Percentiles rank a stretch among this genome's conserved stretches.
Conservation (phyloP, 2,329 filamentous ascomycete species). For the Podosphaera fusca region DNA sequence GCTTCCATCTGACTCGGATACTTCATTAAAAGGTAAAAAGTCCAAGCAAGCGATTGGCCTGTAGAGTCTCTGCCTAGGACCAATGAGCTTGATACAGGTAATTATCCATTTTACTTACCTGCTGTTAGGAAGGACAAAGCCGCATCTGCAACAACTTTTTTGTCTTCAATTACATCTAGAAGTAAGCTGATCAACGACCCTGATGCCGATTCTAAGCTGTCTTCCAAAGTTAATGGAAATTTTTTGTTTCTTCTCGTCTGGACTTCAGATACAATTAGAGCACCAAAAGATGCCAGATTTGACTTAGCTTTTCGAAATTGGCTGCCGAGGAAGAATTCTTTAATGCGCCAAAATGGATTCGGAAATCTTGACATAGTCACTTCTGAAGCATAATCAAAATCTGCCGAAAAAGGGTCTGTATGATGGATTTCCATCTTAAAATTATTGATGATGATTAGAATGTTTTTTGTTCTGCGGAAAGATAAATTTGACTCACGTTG, state of each 20-base stretch:
- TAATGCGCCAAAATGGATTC: conserved; percentile 38
- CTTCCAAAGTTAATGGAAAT: conserved; percentile 3
- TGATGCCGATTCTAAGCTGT: conserved; percentile 18
- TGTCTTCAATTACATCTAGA: conserved; percentile 30
- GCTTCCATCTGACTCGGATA: conserved; percentile 20
- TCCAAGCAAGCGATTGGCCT: conserved; percentile 41
- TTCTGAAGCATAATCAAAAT: conserved; percentile 39
- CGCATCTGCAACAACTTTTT: conserved; percentile 35
- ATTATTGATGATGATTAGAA: conserved; percentile 1
- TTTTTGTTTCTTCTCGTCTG: conserved; percentile 16
- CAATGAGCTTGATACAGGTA: conserved; percentile 1
- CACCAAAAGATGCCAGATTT: conserved; percentile 31
- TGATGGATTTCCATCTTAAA: conserved; percentile 39
- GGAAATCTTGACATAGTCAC: conserved; percentile 38
- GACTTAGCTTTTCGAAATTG: conserved; percentile 26
- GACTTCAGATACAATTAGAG: conserved; percentile 31
- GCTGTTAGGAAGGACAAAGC: conserved; percentile 44
- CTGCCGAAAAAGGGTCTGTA: conserved; percentile 32
- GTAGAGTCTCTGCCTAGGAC: conserved; percentile 33
- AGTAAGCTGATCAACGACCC: conserved; percentile 37
- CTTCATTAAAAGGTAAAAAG: conserved; percentile 34
- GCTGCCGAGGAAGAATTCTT: conserved; percentile 27
- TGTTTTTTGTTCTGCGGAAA: neutral
- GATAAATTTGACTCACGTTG: conserved; percentile 18
- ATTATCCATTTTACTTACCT: conserved; percentile 13